Percentiles rank a stretch among this genome's conserved stretches.
These are phyloP conservation scores for Colletotrichum sublineola DNA, from an alignment of 2,329 filamentous ascomycete genomes.

Conservation along the genomic window DNA sequence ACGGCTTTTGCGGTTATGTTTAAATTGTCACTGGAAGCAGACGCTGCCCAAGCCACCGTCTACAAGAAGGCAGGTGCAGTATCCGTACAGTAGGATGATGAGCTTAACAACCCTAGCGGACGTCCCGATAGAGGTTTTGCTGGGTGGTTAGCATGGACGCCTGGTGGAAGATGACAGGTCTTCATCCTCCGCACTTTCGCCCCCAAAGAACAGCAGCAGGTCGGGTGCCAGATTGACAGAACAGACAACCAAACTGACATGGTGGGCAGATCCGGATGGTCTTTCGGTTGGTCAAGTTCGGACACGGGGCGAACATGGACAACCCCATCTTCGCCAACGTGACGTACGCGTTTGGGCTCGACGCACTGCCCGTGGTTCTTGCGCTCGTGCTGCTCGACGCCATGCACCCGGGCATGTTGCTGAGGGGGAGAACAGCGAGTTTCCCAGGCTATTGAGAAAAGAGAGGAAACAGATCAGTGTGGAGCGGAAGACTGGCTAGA, in stretches of 20 bases:
- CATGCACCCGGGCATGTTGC: conserved; percentile 62
- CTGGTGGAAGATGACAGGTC: conserved; percentile 55
- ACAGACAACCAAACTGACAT: conserved; percentile 45
- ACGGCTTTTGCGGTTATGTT: conserved; percentile 51
- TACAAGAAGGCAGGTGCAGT: conserved; percentile 49
- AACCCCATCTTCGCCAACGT: conserved; percentile 65
- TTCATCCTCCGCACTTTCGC: conserved; percentile 55
- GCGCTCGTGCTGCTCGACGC: conserved; percentile 57
- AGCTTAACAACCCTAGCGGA: fast-evolving
- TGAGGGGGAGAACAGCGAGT: conserved; percentile 60
- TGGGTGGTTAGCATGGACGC: conserved; percentile 58
- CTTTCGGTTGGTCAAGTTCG: conserved; percentile 71
- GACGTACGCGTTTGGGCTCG: conserved; percentile 63
- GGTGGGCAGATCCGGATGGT: conserved; percentile 65
- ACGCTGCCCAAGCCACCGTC: conserved; percentile 48
- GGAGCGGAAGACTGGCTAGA: conserved; percentile 49
- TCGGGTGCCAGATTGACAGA: conserved; percentile 49
- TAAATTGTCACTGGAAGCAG: conserved; percentile 47
- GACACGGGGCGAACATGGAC: conserved; percentile 56
- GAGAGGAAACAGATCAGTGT: conserved; percentile 60
- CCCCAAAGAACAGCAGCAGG: conserved; percentile 54
- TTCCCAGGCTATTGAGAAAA: conserved; percentile 56
- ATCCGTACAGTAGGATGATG: no score
- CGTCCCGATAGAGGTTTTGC: conserved; percentile 46
- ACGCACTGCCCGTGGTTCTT: conserved; percentile 69